Percentiles rank a stretch among this genome's conserved stretches.
Evolutionary conservation across 1,284 basidiomycete genomes (phyloP).

Genomic region (Ustilago cynodontis): DNA sequence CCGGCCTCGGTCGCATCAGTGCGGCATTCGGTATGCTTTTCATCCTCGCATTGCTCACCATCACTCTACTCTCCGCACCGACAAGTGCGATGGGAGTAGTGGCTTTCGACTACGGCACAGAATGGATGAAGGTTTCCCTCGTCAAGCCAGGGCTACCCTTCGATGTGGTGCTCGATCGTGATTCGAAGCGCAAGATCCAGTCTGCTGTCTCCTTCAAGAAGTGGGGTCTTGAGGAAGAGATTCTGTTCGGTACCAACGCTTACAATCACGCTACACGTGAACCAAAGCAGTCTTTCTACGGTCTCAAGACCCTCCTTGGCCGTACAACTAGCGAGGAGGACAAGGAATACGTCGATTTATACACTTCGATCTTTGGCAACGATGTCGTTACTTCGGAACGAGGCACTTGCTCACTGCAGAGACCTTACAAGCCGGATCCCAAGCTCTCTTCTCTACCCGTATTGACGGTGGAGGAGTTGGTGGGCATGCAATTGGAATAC

Average conservation of each 20-base stretch:
- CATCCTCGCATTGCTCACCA: constrained; percentile 27
- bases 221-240: constrained; percentile 73
- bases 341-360: constrained; percentile 31
- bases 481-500: constrained; percentile 94
- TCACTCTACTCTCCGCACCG: constrained; percentile 30
- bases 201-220: constrained; percentile 75
- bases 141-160: constrained; percentile 97
- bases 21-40: constrained; percentile 30
- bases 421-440: constrained; percentile 46
- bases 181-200: constrained; percentile 95
- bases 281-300: constrained; percentile 87
- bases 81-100: constrained; percentile 64
- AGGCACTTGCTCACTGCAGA: constrained; percentile 51
- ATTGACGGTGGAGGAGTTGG: constrained; percentile 82
- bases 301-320: constrained; percentile 88
- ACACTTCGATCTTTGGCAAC: constrained; percentile 58
- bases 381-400: constrained; percentile 51
- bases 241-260: constrained; percentile 89
- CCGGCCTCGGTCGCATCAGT: constrained; percentile 15
- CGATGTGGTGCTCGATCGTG: constrained; percentile 94
- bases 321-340: constrained; percentile 45
- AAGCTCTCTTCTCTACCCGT: constrained; percentile 42
- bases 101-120: constrained; percentile 69
- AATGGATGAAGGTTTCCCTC: constrained; percentile 82
- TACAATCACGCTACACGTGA: constrained; percentile 88